These are phyloP conservation scores for Termitomyces sp. DNA, from an alignment of 768 basidiomycete species.

Conservation along the genomic window DNA sequence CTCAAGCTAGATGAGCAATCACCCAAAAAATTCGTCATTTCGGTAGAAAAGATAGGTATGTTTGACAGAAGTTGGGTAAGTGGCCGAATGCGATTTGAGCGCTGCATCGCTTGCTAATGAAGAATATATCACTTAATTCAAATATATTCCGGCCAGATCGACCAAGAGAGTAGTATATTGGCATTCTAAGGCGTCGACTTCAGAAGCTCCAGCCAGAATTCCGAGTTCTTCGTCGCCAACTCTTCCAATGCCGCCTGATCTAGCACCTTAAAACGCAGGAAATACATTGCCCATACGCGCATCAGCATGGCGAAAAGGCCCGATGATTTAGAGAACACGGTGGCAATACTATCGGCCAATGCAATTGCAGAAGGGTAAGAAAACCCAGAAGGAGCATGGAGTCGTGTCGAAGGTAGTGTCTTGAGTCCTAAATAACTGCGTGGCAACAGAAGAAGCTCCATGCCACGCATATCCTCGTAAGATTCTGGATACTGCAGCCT, in stretches of 20 bases:
- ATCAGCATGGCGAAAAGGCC: not conserved
- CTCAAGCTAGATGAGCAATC: no score
- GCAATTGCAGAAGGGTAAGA: not conserved
- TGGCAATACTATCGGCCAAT: not conserved
- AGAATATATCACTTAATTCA: no score
- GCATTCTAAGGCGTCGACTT: no score
- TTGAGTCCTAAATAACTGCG: not conserved
- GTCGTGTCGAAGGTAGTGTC: not conserved
- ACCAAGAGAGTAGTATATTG: no score
- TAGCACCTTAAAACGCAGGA: not conserved
- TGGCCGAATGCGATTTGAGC: no score
- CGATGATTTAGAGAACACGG: not conserved
- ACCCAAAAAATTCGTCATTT: no score
- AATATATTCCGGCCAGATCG: no score
- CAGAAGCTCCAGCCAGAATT: not conserved
- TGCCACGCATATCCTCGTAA: not conserved
- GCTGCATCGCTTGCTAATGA: no score
- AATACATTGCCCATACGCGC: not conserved
- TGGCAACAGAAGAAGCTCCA: not conserved
- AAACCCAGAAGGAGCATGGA: not conserved
- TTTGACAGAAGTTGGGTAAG: no score
- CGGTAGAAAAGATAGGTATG: no score
- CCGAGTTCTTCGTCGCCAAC: not conserved
- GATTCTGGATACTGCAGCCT: not conserved
- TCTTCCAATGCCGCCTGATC: not conserved